Percentiles rank a stretch among this genome's conserved stretches.
These are phyloP conservation scores for Pleoardoris graminearum DNA, from an alignment of 2,329 filamentous ascomycete genomes.

Conservation along the genomic window DNA sequence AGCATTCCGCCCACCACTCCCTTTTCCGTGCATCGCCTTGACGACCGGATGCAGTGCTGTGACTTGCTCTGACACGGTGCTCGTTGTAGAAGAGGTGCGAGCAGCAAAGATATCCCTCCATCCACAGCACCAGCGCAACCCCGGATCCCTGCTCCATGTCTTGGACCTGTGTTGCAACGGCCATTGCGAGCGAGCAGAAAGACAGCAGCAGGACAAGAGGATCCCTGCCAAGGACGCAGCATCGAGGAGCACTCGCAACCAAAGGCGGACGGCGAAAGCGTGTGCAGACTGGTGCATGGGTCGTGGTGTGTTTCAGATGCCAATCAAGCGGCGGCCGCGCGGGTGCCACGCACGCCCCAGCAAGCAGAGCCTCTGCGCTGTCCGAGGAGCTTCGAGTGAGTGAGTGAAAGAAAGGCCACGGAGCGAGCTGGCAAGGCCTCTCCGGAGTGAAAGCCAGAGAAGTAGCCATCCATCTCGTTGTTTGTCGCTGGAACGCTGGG, in stretches of 20 bases:
- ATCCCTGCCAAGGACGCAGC: background rate
- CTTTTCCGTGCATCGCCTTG: background rate
- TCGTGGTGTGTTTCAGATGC: slow-evolving; percentile 34
- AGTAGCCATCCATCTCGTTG: no score
- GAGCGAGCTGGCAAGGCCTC: background rate
- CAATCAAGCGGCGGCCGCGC: slow-evolving; percentile 28
- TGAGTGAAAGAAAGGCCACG: background rate
- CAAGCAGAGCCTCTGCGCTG: background rate
- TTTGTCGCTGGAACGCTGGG: background rate
- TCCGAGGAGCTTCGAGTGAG: background rate
- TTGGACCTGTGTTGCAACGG: background rate
- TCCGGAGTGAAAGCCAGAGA: no score
- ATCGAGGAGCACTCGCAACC: background rate
- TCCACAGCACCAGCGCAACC: background rate
- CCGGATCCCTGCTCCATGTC: slow-evolving; percentile 10
- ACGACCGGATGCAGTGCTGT: background rate
- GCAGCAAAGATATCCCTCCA: background rate
- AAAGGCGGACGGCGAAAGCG: slow-evolving; percentile 15
- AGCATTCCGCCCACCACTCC: background rate
- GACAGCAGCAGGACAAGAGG: background rate
- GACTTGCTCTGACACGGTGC: background rate
- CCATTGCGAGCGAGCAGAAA: background rate
- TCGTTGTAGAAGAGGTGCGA: background rate
- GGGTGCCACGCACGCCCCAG: slow-evolving; percentile 15
- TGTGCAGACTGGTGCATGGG: slow-evolving; percentile 29